phyloP scores from a whole-genome alignment of 345 rosid species.

The Sisymbrium altissimum region DNA sequence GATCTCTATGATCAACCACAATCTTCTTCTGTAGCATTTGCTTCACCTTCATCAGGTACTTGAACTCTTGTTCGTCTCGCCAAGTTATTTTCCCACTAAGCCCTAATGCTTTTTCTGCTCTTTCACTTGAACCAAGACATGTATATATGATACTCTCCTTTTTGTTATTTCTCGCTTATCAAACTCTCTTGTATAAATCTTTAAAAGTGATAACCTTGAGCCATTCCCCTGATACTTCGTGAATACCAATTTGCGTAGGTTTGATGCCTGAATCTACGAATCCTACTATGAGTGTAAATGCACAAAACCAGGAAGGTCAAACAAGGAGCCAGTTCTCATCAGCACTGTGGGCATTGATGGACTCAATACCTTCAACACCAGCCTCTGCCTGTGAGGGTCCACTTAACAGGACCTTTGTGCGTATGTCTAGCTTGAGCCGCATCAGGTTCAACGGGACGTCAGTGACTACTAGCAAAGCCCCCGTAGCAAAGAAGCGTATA shows the following conservation, averaged over 20 bases:
- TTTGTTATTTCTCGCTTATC: not conserved
- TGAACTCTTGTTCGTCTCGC: constrained; percentile 1
- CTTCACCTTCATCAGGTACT: constrained; percentile 32
- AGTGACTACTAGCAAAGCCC: constrained; percentile 22
- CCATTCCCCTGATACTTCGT: not conserved
- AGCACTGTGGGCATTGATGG: constrained; percentile 70
- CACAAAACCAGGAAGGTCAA: constrained; percentile 19
- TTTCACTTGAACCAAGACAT: not conserved
- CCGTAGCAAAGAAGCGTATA: constrained; percentile 37
- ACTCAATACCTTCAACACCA: constrained; percentile 81
- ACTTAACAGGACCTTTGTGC: constrained; percentile 64
- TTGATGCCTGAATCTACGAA: constrained; percentile 7
- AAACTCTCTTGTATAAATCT: not conserved
- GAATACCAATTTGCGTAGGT: constrained; percentile 22
- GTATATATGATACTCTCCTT: not conserved
- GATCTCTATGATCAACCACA: constrained; percentile 20
- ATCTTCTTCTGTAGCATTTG: constrained; percentile 11
- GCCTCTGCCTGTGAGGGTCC: constrained; percentile 84
- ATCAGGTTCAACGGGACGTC: constrained; percentile 39
- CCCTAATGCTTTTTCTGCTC: not conserved
- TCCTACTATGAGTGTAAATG: constrained; percentile 3
- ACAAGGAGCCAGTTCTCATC: constrained; percentile 54
- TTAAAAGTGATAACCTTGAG: not conserved
- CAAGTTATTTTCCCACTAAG: not conserved
- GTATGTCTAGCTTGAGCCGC: constrained; percentile 86